phyloP scores from a whole-genome alignment of 805 yeast species.

The Suhomyces sp. region DNA sequence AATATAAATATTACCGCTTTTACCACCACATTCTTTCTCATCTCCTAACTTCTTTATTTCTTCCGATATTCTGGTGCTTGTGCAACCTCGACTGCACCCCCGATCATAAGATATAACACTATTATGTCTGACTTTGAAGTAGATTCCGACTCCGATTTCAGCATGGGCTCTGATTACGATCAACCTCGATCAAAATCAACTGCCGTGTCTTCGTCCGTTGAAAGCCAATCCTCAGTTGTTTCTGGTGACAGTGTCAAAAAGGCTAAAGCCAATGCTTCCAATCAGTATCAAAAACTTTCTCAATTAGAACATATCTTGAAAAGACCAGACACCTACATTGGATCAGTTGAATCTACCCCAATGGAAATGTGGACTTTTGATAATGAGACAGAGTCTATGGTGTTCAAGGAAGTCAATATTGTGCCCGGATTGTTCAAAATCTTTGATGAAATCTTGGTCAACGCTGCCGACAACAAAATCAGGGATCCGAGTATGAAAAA shows the following conservation, averaged over 20 bases:
- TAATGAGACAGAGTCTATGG: constrained; percentile 39
- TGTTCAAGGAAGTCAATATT: constrained; percentile 62
- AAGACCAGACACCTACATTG: constrained; percentile 97
- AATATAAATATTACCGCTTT: not conserved
- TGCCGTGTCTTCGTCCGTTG: not conserved
- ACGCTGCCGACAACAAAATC: constrained; percentile 98
- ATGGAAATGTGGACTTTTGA: constrained; percentile 85
- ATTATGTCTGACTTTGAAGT: not conserved
- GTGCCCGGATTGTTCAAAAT: constrained; percentile 97
- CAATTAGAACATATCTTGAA: constrained; percentile 94
- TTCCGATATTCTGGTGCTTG: not conserved
- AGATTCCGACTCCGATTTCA: not conserved
- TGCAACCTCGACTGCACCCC: not conserved
- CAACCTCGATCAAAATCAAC: not conserved
- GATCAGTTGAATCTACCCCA: constrained; percentile 82
- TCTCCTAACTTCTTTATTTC: not conserved
- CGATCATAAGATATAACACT: not conserved
- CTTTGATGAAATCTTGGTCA: constrained; percentile 94
- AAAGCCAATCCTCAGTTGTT: constrained; percentile 5
- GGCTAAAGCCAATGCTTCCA: constrained; percentile 43
- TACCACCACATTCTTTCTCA: not conserved
- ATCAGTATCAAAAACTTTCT: constrained; percentile 88
- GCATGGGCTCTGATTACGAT: not conserved
- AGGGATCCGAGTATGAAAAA: constrained; percentile 89
- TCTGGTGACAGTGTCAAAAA: constrained; percentile 11